Percentiles rank a stretch among this genome's conserved stretches.
These are phyloP conservation scores for Dioscorea alata DNA, from an alignment of 106 monocot species.

Conservation along the genomic window DNA sequence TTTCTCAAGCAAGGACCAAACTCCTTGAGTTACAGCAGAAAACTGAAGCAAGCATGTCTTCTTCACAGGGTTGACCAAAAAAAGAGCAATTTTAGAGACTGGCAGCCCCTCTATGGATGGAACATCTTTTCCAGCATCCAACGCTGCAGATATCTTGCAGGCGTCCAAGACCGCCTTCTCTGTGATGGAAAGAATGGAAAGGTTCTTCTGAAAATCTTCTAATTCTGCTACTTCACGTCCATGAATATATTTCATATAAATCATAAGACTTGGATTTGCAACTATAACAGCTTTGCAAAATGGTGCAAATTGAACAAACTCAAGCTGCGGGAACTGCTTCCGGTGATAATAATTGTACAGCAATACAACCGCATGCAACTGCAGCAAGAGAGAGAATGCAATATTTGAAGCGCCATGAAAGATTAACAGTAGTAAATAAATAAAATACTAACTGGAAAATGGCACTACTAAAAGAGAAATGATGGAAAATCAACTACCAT, in stretches of 20 bases:
- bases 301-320: conserved; percentile 37
- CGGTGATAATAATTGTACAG: conserved; percentile 75
- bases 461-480: no score
- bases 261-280: conserved; percentile 27
- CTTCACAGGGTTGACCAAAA: conserved; percentile 35
- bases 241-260: conserved; percentile 35
- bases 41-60: conserved; percentile 47
- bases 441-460: no score
- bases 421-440: not conserved
- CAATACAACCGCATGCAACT: conserved; percentile 66
- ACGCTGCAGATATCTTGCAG: conserved; percentile 36
- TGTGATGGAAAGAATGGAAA: conserved; percentile 40
- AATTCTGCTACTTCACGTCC: conserved; percentile 1
- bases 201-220: conserved; percentile 8
- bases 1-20: conserved; percentile 61
- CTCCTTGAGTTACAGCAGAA: conserved; percentile 24
- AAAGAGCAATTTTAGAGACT: conserved; percentile 52
- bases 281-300: conserved; percentile 42
- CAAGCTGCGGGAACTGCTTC: conserved; percentile 46
- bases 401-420: not conserved
- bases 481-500: no score
- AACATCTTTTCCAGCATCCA: conserved; percentile 35
- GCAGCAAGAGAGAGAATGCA: conserved; percentile 11
- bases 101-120: conserved; percentile 47
- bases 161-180: conserved; percentile 58